Percentiles rank a stretch among this genome's conserved stretches.
These are phyloP conservation scores for Rhizophagus prolifer DNA, from an alignment of 192 early-diverging fungal species.

Conservation along the genomic window DNA sequence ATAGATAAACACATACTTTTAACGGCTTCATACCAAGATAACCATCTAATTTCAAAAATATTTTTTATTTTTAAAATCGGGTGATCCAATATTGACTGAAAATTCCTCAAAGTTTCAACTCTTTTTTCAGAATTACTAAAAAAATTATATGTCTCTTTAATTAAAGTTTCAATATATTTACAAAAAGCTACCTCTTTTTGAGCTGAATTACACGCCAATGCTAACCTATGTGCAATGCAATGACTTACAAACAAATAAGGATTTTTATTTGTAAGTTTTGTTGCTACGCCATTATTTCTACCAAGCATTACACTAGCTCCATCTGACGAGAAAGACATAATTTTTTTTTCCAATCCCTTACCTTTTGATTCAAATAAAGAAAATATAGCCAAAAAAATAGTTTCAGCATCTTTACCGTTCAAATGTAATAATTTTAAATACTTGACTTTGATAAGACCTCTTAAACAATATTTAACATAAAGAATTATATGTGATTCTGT, in stretches of 20 bases:
- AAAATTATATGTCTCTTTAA: not conserved
- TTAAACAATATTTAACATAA: too few species aligned
- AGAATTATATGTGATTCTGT: too few species aligned
- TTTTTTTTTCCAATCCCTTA: not conserved
- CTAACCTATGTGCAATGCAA: constrained; percentile 1
- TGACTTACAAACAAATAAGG: not conserved
- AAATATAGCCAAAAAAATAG: too few species aligned
- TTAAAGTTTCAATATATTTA: not conserved
- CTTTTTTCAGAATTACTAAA: not conserved
- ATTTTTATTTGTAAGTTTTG: not conserved
- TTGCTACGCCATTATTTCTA: not conserved
- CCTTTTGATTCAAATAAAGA: too few species aligned
- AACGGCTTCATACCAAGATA: not conserved
- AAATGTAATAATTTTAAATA: too few species aligned
- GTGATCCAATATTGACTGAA: not conserved
- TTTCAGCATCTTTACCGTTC: too few species aligned
- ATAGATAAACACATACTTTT: not conserved
- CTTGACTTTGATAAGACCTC: too few species aligned
- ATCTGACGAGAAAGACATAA: not conserved
- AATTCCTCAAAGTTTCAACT: not conserved
- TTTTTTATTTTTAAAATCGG: not conserved
- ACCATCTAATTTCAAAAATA: not conserved
- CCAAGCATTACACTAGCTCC: not conserved
- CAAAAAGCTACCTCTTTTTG: not conserved
- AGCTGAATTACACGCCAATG: not conserved